Evolutionary conservation across 1,284 basidiomycete genomes (phyloP).

Genomic region (Mycosarcoma mackinlayi): DNA sequence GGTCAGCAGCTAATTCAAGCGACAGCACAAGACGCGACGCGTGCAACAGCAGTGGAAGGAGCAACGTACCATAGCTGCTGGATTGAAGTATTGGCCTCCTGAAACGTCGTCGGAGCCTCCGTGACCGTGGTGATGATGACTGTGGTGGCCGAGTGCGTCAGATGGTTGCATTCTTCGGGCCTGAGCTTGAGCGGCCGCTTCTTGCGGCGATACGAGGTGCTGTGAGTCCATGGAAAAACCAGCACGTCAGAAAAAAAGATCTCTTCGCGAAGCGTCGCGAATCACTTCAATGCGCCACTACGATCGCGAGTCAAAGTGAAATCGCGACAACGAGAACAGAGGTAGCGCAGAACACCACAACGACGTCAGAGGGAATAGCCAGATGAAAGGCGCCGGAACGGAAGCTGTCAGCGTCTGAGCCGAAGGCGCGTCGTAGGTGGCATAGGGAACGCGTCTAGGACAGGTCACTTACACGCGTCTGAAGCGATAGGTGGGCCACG

Average conservation of each 20-base stretch:
- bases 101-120: conserved; percentile 43
- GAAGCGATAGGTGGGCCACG: conserved; percentile 35
- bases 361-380: conserved; percentile 5
- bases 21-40: not conserved
- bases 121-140: conserved; percentile 46
- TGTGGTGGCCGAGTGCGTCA: conserved; percentile 45
- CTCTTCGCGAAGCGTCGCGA: conserved; percentile 38
- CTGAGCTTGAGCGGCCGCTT: conserved; percentile 56
- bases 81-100: conserved; percentile 49
- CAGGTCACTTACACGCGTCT: conserved; percentile 40
- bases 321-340: not conserved
- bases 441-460: conserved; percentile 28
- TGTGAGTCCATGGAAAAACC: conserved; percentile 51
- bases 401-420: conserved; percentile 31
- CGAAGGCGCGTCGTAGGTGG: conserved; percentile 14
- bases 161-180: conserved; percentile 54
- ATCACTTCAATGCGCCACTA: conserved; percentile 41
- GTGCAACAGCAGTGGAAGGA: not conserved
- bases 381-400: conserved; percentile 14
- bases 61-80: conserved; percentile 50
- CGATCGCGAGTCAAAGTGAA: conserved; percentile 10
- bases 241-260: conserved; percentile 30
- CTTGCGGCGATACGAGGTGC: conserved; percentile 55
- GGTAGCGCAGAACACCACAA: not conserved
- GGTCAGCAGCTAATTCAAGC: not conserved